phyloP scores from a whole-genome alignment of 108 stramenopile species.

The Tribonema minus region DNA sequence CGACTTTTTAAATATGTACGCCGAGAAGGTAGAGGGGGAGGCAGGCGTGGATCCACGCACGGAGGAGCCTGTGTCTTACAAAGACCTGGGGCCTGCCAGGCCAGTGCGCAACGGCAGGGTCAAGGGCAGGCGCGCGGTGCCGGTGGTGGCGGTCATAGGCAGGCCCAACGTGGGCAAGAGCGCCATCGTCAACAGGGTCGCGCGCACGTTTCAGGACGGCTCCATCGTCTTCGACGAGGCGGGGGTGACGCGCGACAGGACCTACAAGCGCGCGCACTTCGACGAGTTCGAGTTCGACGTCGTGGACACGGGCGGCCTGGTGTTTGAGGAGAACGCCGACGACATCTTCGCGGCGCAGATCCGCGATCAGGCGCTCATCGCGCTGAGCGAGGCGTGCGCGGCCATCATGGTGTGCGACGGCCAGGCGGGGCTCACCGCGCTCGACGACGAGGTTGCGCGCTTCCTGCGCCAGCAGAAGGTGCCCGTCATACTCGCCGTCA shows the following conservation, averaged over 20 bases:
- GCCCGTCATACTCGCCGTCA: slow-evolving; percentile 82
- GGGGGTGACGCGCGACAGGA: slow-evolving; percentile 91
- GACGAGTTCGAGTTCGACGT: slow-evolving; percentile 82
- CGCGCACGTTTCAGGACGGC: slow-evolving; percentile 61
- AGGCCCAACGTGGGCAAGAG: slow-evolving; percentile 54
- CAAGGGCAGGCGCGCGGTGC: slow-evolving; percentile 3
- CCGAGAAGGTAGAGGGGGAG: not conserved
- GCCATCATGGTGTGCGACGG: slow-evolving; percentile 92
- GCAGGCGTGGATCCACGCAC: slow-evolving; percentile 12
- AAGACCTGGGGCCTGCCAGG: slow-evolving; percentile 24
- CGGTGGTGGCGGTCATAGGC: slow-evolving; percentile 36
- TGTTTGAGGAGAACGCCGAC: slow-evolving; percentile 81
- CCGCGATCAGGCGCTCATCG: slow-evolving; percentile 76
- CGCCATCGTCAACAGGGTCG: slow-evolving; percentile 51
- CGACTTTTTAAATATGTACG: not conserved
- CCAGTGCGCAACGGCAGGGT: slow-evolving; percentile 25
- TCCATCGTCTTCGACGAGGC: slow-evolving; percentile 89
- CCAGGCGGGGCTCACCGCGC: slow-evolving; percentile 66
- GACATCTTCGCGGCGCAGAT: slow-evolving; percentile 72
- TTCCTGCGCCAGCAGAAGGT: slow-evolving; percentile 79
- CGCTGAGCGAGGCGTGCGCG: slow-evolving; percentile 78
- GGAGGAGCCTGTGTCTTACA: slow-evolving; percentile 3
- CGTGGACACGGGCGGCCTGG: slow-evolving; percentile 90
- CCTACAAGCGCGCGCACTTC: slow-evolving; percentile 80
- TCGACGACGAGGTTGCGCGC: slow-evolving; percentile 75